Evolutionary conservation across 441 rosid genomes (phyloP), one percentile per base, ranked within the genome.

Genomic region (Raphanus hybrid): DNA sequence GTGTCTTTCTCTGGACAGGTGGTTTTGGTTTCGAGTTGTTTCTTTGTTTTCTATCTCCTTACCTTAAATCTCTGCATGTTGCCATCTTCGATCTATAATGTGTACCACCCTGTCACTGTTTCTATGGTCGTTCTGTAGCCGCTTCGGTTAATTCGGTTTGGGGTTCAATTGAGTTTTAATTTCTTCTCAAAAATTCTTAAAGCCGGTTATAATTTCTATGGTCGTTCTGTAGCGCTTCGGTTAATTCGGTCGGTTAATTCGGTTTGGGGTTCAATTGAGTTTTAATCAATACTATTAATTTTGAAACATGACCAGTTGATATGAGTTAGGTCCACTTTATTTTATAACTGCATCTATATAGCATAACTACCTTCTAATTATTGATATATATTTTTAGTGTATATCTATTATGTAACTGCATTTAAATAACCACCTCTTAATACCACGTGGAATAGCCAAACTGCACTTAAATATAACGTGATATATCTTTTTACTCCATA

Each of bases 1-100:
- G 78, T 73, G 6, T 59, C 37, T 75, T 16, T 48, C 71, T 23
- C 68, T 15, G 4, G 69, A 86, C 92, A 82, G 75, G 84, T 85
- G 88, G 86, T 84, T 50, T 73, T 69, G 78, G 29, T 80, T 68
- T 63, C 52, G 18, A 63, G 79, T 73, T 43, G 67, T 65, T n/a
- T 61, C 69, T 20, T 62, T 73, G 79, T 68, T 29, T 54, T 14
- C 14, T 20, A 3, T 64, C 32, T 79, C 71, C 43, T 39, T 67
- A 32, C 71, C 43, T 39, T 67, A 32, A 37, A 41, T 68, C 70
- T 68, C 74, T 78, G 82, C 82, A 79, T 79, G 78, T 69, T 37
- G 78, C 14, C 66, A 29, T 60, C 65, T 52, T 35, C 34, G 9
- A 23, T 72, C 77, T 72, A 60, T 48, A 10, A 45, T 37, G 32